phyloP scores from a whole-genome alignment of 2,329 filamentous ascomycete species.

The Monilinia polystroma region DNA sequence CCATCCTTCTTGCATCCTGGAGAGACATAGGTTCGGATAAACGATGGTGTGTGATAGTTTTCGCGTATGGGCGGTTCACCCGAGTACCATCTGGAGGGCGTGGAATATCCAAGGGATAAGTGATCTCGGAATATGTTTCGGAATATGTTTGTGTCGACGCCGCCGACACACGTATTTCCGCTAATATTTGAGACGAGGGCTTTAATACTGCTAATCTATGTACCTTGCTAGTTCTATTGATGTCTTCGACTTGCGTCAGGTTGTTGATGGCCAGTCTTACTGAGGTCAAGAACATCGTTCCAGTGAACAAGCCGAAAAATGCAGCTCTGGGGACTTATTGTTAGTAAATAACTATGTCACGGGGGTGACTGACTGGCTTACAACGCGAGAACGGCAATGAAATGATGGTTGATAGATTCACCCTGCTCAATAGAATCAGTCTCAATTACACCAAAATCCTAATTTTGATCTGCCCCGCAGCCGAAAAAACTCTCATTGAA shows the following conservation, averaged over 20 bases:
- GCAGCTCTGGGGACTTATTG: conserved; percentile 44
- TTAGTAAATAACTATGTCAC: conserved; percentile 14
- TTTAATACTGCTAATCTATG: conserved; percentile 76
- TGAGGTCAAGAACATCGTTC: conserved; percentile 73
- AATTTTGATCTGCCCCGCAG: neutral
- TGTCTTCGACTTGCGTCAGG: conserved; percentile 79
- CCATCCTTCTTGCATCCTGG: conserved; percentile 17
- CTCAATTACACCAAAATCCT: neutral
- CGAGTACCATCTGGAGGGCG: neutral
- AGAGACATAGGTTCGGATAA: conserved; percentile 16
- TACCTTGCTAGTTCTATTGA: conserved; percentile 59
- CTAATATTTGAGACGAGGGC: conserved; percentile 37
- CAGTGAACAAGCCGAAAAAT: conserved; percentile 78
- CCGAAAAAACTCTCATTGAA: neutral
- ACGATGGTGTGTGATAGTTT: conserved; percentile 20
- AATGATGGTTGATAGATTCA: conserved; percentile 53
- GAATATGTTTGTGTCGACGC: conserved; percentile 36
- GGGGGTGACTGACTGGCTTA: conserved; percentile 40
- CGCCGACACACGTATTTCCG: conserved; percentile 40
- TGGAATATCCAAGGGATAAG: conserved; percentile 52
- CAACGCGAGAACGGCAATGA: conserved; percentile 65
- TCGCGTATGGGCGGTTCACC: conserved; percentile 15
- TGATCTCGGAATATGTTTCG: conserved; percentile 52
- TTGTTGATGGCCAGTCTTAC: conserved; percentile 70
- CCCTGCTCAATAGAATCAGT: conserved; percentile 25